A percentile compares a stretch with the other conserved stretches of the same genome.
These are phyloP conservation scores for Hemileia vastatrix DNA, from an alignment of 1,284 basidiomycete species.

Conservation along the genomic window DNA sequence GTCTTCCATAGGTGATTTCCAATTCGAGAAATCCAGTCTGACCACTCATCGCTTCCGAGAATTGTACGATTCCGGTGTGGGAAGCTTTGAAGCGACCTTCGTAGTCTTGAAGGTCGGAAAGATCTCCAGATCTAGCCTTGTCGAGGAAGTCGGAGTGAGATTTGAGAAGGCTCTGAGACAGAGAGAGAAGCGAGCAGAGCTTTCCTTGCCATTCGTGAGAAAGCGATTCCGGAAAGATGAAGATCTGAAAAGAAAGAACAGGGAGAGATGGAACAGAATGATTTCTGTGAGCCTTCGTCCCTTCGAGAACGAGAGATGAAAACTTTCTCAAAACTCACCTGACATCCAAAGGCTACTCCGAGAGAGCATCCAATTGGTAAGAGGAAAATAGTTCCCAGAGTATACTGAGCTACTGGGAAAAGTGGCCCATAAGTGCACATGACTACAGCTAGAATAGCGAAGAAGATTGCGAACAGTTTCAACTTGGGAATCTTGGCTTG, in stretches of 20 bases:
- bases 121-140: neutral
- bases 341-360: conserved; percentile 28
- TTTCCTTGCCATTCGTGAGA: conserved; percentile 50
- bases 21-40: conserved; percentile 44
- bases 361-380: too few species aligned
- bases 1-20: conserved; percentile 47
- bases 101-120: conserved; percentile 25
- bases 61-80: conserved; percentile 30
- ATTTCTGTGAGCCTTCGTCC: too few species aligned
- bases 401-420: conserved; percentile 59
- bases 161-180: too few species aligned
- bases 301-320: neutral
- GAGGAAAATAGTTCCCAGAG: conserved; percentile 47
- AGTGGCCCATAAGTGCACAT: conserved; percentile 55
- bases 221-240: conserved; percentile 65
- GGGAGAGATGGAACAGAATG: conserved; percentile 38
- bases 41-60: conserved; percentile 34
- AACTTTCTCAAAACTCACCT: neutral
- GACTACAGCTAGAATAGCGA: conserved; percentile 55
- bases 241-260: conserved; percentile 52
- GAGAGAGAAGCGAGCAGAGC: conserved; percentile 39
- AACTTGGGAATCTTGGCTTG: conserved; percentile 58
- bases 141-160: conserved; percentile 36
- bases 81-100: conserved; percentile 26
- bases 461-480: conserved; percentile 50